A percentile compares a stretch with the other conserved stretches of the same genome.
phyloP scores from a whole-genome alignment of 2,329 filamentous ascomycete species.

The Penicillium sp. region DNA sequence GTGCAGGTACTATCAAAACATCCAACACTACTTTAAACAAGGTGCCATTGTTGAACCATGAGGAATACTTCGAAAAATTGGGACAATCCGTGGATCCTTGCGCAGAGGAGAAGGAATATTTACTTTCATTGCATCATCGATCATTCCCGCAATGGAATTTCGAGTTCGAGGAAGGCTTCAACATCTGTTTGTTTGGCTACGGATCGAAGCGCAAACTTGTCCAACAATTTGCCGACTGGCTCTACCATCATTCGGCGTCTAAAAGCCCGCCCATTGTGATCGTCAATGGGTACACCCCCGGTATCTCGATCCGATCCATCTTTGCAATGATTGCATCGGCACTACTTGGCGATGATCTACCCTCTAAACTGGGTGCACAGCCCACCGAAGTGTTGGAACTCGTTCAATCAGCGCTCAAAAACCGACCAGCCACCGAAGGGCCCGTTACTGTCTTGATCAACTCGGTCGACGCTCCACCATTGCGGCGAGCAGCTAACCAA shows the following conservation, averaged over 20 bases:
- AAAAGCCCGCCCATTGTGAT: constrained; percentile 65
- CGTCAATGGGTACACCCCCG: constrained; percentile 74
- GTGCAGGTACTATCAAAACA: constrained; percentile 75
- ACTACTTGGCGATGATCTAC: constrained; percentile 47
- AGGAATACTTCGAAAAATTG: constrained; percentile 79
- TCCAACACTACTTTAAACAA: constrained; percentile 81
- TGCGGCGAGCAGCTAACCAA: constrained; percentile 71
- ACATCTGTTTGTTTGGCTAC: constrained; percentile 87
- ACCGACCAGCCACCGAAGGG: constrained; percentile 36
- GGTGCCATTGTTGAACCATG: constrained; percentile 76
- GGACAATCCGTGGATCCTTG: constrained; percentile 68
- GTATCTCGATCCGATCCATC: constrained; percentile 46
- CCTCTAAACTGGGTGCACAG: constrained; percentile 60
- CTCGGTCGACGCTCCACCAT: constrained; percentile 76
- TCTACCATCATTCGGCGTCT: constrained; percentile 50
- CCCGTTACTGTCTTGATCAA: constrained; percentile 73
- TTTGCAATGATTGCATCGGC: constrained; percentile 64
- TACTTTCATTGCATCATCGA: constrained; percentile 72
- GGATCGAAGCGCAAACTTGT: constrained; percentile 81
- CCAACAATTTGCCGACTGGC: constrained; percentile 70
- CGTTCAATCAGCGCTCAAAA: constrained; percentile 62
- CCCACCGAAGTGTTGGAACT: constrained; percentile 67
- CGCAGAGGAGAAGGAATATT: constrained; percentile 64
- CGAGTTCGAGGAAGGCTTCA: constrained; percentile 83
- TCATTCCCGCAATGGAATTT: constrained; percentile 92